phyloP scores from a whole-genome alignment of 2,329 filamentous ascomycete genomes.

The Aspergillus novoparasiticus region DNA sequence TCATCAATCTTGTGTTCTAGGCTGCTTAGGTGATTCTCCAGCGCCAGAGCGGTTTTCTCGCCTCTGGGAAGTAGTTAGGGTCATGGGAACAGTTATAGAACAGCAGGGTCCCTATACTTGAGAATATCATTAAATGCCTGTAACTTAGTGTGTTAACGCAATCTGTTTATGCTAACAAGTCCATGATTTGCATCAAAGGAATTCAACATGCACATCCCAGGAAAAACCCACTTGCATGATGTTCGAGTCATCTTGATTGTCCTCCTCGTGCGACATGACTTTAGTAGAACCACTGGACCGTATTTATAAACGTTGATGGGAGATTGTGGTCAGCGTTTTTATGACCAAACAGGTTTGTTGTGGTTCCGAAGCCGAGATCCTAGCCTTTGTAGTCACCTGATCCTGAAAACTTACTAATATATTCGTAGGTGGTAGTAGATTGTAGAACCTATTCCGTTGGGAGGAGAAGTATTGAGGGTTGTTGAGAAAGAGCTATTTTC shows the following conservation, averaged over 20 bases:
- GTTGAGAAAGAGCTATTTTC: too few species aligned
- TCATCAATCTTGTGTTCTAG: conserved; percentile 56
- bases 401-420: too few species aligned
- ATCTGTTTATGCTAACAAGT: background rate
- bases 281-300: background rate
- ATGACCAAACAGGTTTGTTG: background rate
- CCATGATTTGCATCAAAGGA: background rate
- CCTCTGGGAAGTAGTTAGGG: conserved; percentile 42
- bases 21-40: conserved; percentile 57
- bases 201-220: too few species aligned
- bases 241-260: background rate
- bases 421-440: too few species aligned
- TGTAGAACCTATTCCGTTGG: too few species aligned
- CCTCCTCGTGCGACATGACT: background rate
- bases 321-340: background rate
- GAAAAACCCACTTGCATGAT: background rate
- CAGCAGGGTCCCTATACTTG: conserved; percentile 9
- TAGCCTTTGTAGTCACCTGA: too few species aligned
- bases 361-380: too few species aligned
- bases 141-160: background rate
- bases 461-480: too few species aligned
- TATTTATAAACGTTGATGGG: background rate
- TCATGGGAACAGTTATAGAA: background rate
- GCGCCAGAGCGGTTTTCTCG: conserved; percentile 56
- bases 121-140: conserved; percentile 16